phyloP scores from a whole-genome alignment of 805 yeast genomes.

The Blastobotrys americana region DNA sequence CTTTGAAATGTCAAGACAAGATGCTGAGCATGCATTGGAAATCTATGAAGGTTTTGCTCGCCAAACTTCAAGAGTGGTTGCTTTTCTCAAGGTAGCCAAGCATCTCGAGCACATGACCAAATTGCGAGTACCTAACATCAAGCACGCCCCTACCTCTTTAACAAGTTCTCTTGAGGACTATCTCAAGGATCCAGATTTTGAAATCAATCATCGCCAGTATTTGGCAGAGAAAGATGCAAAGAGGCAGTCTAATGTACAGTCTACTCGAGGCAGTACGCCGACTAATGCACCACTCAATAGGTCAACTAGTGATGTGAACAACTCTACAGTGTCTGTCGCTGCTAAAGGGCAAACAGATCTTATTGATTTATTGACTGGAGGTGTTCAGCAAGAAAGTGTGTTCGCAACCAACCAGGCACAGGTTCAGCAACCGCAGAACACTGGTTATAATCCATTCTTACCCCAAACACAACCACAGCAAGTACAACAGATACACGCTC shows the following conservation, averaged over 20 bases:
- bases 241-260: constrained; percentile 10
- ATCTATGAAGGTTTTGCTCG: constrained; percentile 81
- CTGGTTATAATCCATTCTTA: constrained; percentile 19
- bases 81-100: constrained; percentile 82
- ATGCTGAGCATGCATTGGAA: constrained; percentile 79
- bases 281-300: constrained; percentile 9
- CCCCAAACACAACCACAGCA: constrained; percentile 21
- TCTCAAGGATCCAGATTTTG: constrained; percentile 78
- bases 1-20: constrained; percentile 81
- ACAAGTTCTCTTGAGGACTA: constrained; percentile 84
- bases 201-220: constrained; percentile 68
- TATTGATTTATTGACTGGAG: constrained; percentile 64
- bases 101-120: constrained; percentile 81
- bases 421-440: constrained; percentile 20
- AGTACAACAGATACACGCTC: constrained; percentile 15
- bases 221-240: constrained; percentile 55
- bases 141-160: constrained; percentile 94
- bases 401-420: constrained; percentile 3
- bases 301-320: too few relatives aligned
- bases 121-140: constrained; percentile 87
- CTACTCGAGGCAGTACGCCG: constrained; percentile 21
- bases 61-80: constrained; percentile 80
- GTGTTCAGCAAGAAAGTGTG: constrained; percentile 10
- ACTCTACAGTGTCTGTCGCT: background rate
- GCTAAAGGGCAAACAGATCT: constrained; percentile 65